Evolutionary conservation across 2,329 filamentous ascomycete species (phyloP).

Genomic region (Lecanicillium sp.): DNA sequence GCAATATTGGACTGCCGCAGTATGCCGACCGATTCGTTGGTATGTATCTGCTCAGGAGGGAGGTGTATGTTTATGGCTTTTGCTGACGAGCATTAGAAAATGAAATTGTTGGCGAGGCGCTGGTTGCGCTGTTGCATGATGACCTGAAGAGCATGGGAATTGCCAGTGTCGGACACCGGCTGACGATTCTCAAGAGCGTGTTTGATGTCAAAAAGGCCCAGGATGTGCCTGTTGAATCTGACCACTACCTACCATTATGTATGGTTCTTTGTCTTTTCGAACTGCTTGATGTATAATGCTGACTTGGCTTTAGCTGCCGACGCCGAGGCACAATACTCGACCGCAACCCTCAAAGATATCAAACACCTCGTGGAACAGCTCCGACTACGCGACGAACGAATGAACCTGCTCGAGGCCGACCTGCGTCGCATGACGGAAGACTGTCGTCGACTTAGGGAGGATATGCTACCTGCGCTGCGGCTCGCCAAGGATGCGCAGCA

Average conservation of each 20-base stretch:
- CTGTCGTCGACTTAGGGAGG: conserved; percentile 80
- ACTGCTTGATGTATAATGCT: conserved; percentile 1
- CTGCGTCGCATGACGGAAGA: conserved; percentile 78
- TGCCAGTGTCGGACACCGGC: conserved; percentile 81
- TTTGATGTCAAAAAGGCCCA: conserved; percentile 95
- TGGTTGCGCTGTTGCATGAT: conserved; percentile 82
- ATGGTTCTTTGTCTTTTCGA: conserved; percentile 26
- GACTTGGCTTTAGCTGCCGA: conserved; percentile 61
- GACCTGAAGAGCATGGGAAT: conserved; percentile 95
- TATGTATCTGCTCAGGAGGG: conserved; percentile 34
- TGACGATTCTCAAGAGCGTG: conserved; percentile 91
- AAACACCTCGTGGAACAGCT: conserved; percentile 85
- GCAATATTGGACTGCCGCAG: conserved; percentile 68
- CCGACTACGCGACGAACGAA: conserved; percentile 81
- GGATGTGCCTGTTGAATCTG: conserved; percentile 80
- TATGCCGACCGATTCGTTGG: conserved; percentile 79
- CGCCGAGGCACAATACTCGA: conserved; percentile 74
- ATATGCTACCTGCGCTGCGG: conserved; percentile 82
- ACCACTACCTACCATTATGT: conserved; percentile 92
- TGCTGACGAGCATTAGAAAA: conserved; percentile 55
- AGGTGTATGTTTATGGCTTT: conserved; percentile 8
- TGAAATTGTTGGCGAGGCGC: conserved; percentile 83
- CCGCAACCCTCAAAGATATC: conserved; percentile 88
- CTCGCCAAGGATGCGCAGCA: conserved; percentile 88
- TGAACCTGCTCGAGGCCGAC: conserved; percentile 75